A percentile compares a stretch with the other conserved stretches of the same genome.
These are phyloP conservation scores for Chaetomidium leptoderma DNA, from an alignment of 495 filamentous ascomycete species.

Conservation along the genomic window DNA sequence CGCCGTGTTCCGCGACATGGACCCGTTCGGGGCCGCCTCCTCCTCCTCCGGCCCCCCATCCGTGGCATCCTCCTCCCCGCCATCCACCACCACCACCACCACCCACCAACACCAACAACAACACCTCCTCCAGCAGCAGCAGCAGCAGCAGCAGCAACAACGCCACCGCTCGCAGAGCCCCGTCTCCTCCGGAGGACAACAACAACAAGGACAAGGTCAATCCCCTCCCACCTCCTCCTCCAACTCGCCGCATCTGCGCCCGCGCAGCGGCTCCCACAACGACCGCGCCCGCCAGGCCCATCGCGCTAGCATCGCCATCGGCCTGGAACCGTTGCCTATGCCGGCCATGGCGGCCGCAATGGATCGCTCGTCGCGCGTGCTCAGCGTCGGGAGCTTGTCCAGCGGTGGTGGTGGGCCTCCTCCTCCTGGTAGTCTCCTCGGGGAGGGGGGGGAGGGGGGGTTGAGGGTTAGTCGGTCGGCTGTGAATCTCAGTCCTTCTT, in stretches of 20 bases:
- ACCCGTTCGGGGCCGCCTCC: slow-evolving; percentile 28
- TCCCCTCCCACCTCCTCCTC: neutral
- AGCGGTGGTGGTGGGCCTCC: neutral
- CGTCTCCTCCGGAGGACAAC: neutral
- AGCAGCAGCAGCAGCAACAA: no score
- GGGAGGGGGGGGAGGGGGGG: neutral
- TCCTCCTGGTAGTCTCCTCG: neutral
- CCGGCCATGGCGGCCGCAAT: neutral
- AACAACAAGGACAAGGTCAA: neutral
- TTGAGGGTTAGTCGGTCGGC: slow-evolving; percentile 16
- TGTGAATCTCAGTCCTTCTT: slow-evolving; percentile 10
- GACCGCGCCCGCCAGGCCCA: slow-evolving; percentile 31
- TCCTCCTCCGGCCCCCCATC: neutral
- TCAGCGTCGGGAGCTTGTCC: slow-evolving; percentile 8
- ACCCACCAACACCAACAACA: neutral
- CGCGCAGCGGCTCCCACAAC: slow-evolving; percentile 31
- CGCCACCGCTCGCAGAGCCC: neutral
- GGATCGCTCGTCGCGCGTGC: slow-evolving; percentile 1
- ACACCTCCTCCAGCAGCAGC: no score
- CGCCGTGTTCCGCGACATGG: slow-evolving; percentile 31
- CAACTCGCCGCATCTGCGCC: slow-evolving; percentile 21
- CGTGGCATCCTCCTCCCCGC: neutral
- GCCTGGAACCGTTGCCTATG: slow-evolving; percentile 40
- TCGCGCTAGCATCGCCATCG: slow-evolving; percentile 44
- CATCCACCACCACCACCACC: neutral